Evolutionary conservation across 495 filamentous ascomycete genomes (phyloP).

Genomic region (Penicillium dipodomyicola): DNA sequence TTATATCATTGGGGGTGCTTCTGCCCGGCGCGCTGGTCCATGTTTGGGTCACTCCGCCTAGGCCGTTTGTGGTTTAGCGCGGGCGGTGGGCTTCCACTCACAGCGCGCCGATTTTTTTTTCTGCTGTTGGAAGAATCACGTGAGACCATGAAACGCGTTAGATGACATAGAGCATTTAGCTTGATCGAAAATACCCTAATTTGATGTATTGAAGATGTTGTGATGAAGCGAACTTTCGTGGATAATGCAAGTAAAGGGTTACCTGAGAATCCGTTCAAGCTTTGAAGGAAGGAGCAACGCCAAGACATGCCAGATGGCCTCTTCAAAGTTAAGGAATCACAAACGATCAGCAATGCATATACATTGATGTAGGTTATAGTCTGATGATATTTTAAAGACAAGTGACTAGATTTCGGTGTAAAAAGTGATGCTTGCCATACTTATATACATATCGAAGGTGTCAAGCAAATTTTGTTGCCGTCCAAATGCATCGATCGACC

Average conservation of each 20-base stretch:
- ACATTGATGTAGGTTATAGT: conserved; percentile 1
- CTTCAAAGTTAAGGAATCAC: conserved; percentile 19
- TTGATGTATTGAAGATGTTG: not conserved
- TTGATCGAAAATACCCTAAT: not conserved
- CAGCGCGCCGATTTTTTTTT: conserved; percentile 30
- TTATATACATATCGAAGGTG: not conserved
- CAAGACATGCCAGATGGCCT: conserved; percentile 49
- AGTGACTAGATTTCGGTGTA: not conserved
- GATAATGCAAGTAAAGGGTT: not conserved
- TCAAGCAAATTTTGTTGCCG: not conserved
- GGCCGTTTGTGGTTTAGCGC: conserved; percentile 24
- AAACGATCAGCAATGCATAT: conserved; percentile 17
- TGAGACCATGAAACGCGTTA: conserved; percentile 24
- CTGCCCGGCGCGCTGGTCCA: conserved; percentile 45
- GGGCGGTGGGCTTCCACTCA: conserved; percentile 31
- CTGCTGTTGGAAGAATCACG: conserved; percentile 27
- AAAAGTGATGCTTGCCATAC: not conserved
- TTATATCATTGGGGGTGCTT: conserved; percentile 52
- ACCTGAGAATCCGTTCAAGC: not conserved
- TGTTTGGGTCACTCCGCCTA: conserved; percentile 44
- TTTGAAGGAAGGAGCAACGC: conserved; percentile 18
- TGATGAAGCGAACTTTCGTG: not conserved
- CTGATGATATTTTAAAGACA: not conserved
- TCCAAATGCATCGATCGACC: not conserved
- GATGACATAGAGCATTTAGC: conserved; percentile 17